phyloP scores from a whole-genome alignment of 2,329 filamentous ascomycete genomes.

The Pseudohalonectria lignicola region DNA sequence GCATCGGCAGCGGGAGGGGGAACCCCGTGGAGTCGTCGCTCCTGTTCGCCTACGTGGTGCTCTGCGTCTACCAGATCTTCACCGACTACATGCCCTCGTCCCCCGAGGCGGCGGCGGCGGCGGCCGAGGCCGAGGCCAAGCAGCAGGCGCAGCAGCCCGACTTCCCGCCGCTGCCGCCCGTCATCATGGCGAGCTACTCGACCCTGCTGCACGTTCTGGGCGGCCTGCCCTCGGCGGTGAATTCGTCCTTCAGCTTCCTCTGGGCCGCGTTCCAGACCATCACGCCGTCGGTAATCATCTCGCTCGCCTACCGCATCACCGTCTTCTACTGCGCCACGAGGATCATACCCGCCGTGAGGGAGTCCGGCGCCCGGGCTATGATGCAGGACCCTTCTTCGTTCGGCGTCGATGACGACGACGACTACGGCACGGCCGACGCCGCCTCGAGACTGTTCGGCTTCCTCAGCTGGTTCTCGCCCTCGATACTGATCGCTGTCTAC shows the following conservation, averaged over 20 bases:
- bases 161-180: conserved; percentile 89
- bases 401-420: conserved; percentile 64
- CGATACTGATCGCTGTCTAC: conserved; percentile 90
- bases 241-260: conserved; percentile 75
- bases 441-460: conserved; percentile 72
- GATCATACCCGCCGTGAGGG: conserved; percentile 87
- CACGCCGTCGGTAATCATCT: conserved; percentile 91
- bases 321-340: conserved; percentile 93
- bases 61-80: conserved; percentile 98
- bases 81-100: conserved; percentile 85
- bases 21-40: conserved; percentile 93
- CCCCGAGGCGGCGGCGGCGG: conserved; percentile 41
- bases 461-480: conserved; percentile 88
- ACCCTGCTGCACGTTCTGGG: conserved; percentile 78
- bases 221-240: conserved; percentile 71
- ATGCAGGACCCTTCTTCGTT: conserved; percentile 71
- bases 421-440: no score
- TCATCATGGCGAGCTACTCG: conserved; percentile 97
- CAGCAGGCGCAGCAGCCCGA: conserved; percentile 54
- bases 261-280: conserved; percentile 91
- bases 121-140: conserved; percentile 30
- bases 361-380: conserved; percentile 72
- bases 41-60: conserved; percentile 93
- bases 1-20: conserved; percentile 84
- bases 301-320: conserved; percentile 82